Evolutionary conservation across 495 filamentous ascomycete species (phyloP).

Genomic region (Filosporella fistucella): DNA sequence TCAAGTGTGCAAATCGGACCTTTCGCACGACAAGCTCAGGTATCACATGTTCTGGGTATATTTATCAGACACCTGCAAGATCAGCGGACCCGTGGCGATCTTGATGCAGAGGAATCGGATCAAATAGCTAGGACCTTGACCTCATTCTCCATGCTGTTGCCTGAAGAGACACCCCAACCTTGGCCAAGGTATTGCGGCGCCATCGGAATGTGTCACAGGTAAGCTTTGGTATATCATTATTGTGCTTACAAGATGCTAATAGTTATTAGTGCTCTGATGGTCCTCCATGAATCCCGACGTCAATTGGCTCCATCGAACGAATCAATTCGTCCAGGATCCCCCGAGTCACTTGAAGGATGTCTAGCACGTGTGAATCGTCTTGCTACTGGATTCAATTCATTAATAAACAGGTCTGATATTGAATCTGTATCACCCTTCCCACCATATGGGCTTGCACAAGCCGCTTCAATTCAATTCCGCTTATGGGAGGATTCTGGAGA

Average conservation of each 20-base stretch:
- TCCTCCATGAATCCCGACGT: conserved; percentile 10
- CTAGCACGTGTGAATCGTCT: conserved; percentile 7
- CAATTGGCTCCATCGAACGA: background rate
- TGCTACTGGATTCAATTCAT: conserved; percentile 4
- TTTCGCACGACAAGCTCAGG: conserved; percentile 18
- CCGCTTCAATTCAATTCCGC: background rate
- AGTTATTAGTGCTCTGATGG: conserved; percentile 12
- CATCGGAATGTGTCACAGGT: conserved; percentile 19
- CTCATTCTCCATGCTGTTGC: conserved; percentile 12
- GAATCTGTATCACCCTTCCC: conserved; percentile 17
- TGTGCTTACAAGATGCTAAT: background rate
- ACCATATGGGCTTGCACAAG: background rate
- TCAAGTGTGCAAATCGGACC: conserved; percentile 12
- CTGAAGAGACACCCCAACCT: conserved; percentile 13
- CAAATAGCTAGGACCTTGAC: conserved; percentile 15
- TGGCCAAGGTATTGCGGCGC: conserved; percentile 16
- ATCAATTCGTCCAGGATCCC: background rate
- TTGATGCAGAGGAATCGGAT: conserved; percentile 11
- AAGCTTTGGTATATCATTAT: background rate
- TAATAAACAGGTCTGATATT: conserved; percentile 3
- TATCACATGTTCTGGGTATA: conserved; percentile 15
- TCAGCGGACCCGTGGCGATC: background rate
- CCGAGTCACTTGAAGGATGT: conserved; percentile 4
- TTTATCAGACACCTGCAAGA: conserved; percentile 8
- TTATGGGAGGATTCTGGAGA: conserved; percentile 11